Evolutionary conservation across 2,329 filamentous ascomycete species (phyloP), one percentile per base, ranked within the genome.

Genomic region (Fusarium coicis): DNA sequence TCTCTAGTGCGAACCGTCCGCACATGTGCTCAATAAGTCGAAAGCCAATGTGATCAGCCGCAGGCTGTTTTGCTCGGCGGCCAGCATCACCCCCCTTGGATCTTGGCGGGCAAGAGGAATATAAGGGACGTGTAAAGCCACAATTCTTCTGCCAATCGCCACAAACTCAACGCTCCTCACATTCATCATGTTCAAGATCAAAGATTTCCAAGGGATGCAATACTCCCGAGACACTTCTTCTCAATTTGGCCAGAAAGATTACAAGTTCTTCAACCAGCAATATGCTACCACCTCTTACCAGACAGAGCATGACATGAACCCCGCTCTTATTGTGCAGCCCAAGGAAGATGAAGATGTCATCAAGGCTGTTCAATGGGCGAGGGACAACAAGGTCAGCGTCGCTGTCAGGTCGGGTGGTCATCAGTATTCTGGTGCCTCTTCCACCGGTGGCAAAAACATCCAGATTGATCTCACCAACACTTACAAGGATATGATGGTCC

Each of bases 401-500:
- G 84, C 86, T 15, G 81, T 87, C 63, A 83, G 81, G 65, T 86
- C 80, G 3, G 85, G 85, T 1, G 85, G 85, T 2, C 85, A 87
- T 61, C 85, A 87, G 69, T 87, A 87, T 72, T 85, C 83, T 56
- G 85, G 85, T 26, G 85, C 85, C 18, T 87, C 82, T 0, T 87
- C 85, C 0, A 86, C 85, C 0, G 75, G 79, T 30, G 81, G 79
- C 8, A 78, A 79, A 2, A 85, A 85, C 55, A 87, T 87, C 58
- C 85, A 86, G 66, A 73, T 87, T 21, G 84, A 87, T 56, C 79
- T 87, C 5, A 78, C 80, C 68, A 77, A 80, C 39, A 83, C 83
- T 1, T 74, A 77, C 61, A 73, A 74, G 7, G 78, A 84, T 7
- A 78, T 82, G 59, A 76, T 72, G 71, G 65, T 77, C 2, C 11